Evolutionary conservation across 331 rosid species (phyloP), one percentile per base, ranked within the genome.

Genomic region (Prunus yedoensis): DNA sequence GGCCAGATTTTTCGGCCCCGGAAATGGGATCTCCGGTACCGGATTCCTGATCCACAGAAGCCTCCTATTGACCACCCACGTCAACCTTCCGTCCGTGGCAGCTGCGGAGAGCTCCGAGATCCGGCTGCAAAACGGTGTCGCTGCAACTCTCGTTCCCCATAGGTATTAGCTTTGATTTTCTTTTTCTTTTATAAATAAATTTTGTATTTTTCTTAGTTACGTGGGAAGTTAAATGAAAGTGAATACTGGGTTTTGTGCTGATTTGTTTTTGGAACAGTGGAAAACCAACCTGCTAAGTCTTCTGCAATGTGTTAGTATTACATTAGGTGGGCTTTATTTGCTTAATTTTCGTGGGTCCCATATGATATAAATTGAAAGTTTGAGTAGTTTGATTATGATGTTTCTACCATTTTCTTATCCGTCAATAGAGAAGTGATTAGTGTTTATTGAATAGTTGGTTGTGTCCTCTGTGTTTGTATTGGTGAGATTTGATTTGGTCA

Each of bases 51-150:
- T 92, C 84, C 99, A 95, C 79, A 79, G 94, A 21, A 89, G 87
- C 78, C 88, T 95, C n/a, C 94, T 95, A 18, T 59, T 95, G 87
- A 92, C 99, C 5, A 92, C 99, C 56, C 99, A 95, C 57, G 85
- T 84, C 46, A 95, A 87, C 77, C 84, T 95, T 23, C 99, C 98
- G 11, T 92, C 97, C 4, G 88, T 74, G 14, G 66, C 85, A 5
- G 87, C 94, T 11, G 94, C 98, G 12, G 90, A 84, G 81, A 79
- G 72, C 83, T 84, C 90, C 78, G 93, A 89, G 97, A 92, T 92
- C 98, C 90, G 91, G 46, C 88, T 92, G 30, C 91, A 87, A 16
- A 91, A 89, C 30, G 97, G 91, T 27, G 89, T 88, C 54, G 82
- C 94, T 20, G 90, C 98, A 1, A 85, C 64, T 50, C 96, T 95